Evolutionary conservation across 805 yeast species (phyloP).

Genomic region (Sungouiozyma ichnusensis): DNA sequence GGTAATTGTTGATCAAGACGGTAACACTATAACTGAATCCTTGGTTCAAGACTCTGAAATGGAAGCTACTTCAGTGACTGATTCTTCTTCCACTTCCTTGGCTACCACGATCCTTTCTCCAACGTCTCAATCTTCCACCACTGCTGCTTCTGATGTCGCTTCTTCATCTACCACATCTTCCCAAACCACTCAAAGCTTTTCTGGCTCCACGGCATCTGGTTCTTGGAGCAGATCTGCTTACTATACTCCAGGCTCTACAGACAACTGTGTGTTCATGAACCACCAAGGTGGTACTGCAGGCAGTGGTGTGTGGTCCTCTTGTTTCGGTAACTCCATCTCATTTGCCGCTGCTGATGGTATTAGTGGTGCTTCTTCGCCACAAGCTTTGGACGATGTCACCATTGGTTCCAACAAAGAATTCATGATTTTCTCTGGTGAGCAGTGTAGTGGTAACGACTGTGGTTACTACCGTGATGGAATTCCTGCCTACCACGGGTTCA

Average conservation of each 20-base stretch:
- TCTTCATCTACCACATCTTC: constrained; percentile 24
- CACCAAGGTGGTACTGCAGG: constrained; percentile 73
- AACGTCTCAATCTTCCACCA: constrained; percentile 12
- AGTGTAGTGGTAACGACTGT: constrained; percentile 55
- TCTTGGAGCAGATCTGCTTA: constrained; percentile 70
- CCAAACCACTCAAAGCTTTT: constrained; percentile 29
- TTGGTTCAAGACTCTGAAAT: constrained; percentile 8
- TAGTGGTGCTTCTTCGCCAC: constrained; percentile 58
- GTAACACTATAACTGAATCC: constrained; percentile 26
- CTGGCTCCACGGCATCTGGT: constrained; percentile 35
- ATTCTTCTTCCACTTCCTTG: constrained; percentile 11
- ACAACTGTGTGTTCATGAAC: constrained; percentile 76
- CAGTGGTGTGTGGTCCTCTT: constrained; percentile 78
- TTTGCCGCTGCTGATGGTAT: constrained; percentile 71
- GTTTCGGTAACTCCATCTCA: constrained; percentile 89
- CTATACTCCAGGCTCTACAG: constrained; percentile 61
- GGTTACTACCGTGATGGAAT: constrained; percentile 78
- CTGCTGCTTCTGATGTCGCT: constrained; percentile 24
- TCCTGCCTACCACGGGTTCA: constrained; percentile 93
- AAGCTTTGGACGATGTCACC: constrained; percentile 57
- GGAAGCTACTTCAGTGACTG: constrained; percentile 5
- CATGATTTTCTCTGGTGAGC: constrained; percentile 66
- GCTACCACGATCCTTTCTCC: constrained; percentile 4
- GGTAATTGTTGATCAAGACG: constrained; percentile 53
- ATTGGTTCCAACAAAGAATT: constrained; percentile 67